Conservation (phyloP, 495 filamentous ascomycete genomes). For the Durotheca rogersii region DNA sequence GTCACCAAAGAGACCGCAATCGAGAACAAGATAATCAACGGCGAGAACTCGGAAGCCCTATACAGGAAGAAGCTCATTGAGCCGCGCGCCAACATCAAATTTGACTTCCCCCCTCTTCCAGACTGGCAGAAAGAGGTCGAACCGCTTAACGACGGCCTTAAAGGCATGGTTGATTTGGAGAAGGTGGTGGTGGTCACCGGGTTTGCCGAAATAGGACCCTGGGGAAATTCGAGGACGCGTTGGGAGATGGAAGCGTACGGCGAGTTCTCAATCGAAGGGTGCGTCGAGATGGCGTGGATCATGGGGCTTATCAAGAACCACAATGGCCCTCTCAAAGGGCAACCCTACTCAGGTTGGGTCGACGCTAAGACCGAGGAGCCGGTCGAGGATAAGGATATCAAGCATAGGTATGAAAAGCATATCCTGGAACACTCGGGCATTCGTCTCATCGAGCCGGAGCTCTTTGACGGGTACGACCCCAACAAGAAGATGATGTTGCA, state of each 20-base stretch:
- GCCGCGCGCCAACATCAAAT: slow-evolving; percentile 96
- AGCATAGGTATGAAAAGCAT: slow-evolving; percentile 91
- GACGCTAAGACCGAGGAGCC: slow-evolving; percentile 91
- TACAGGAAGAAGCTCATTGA: slow-evolving; percentile 92
- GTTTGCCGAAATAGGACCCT: slow-evolving; percentile 93
- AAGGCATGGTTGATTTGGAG: slow-evolving; percentile 98
- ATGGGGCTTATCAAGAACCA: slow-evolving; percentile 99
- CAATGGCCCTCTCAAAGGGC: slow-evolving; percentile 96
- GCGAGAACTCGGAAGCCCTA: slow-evolving; percentile 85
- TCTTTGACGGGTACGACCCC: slow-evolving; percentile 96
- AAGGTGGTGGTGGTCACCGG: slow-evolving; percentile 97
- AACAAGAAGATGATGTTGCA: slow-evolving; percentile 98
- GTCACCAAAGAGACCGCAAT: slow-evolving; percentile 95
- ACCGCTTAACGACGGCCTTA: slow-evolving; percentile 80
- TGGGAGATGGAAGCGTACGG: slow-evolving; percentile 99
- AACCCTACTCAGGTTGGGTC: slow-evolving; percentile 96
- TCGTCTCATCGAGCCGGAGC: slow-evolving; percentile 93
- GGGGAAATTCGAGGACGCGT: slow-evolving; percentile 95
- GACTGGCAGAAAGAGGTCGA: slow-evolving; percentile 89
- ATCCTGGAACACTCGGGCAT: slow-evolving; percentile 97
- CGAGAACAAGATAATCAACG: slow-evolving; percentile 97
- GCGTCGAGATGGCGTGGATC: slow-evolving; percentile 99
- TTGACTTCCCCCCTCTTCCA: slow-evolving; percentile 84
- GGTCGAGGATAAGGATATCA: slow-evolving; percentile 97
- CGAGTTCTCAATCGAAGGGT: slow-evolving; percentile 95